Base-by-base conservation (phyloP, 148 eudicot species). In the Pharnaceum exiguum region DNA sequence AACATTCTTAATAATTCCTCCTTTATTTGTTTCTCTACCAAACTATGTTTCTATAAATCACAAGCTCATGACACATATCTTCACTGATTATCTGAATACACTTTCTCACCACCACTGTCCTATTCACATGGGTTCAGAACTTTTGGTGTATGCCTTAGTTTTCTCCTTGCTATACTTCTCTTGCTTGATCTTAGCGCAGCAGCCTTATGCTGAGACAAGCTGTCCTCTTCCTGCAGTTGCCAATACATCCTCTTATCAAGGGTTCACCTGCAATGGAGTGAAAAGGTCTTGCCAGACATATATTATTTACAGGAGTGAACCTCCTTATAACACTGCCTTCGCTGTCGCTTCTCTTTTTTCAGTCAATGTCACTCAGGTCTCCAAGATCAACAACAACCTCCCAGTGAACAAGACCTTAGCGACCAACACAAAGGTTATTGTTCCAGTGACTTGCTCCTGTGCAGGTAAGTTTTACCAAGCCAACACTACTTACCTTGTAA, bases 401-500 rank as follows among this genome's bases (percentile, higher is more conserved):
- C 13, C 83, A 0, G 46, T 39, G 22, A 64, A 57, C 17, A 43
- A 66, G 4, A 46, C 73, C 0, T 68, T 88, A 33, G 73, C 58
- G 0, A 57, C 79, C 2, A 55, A 74, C 55, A 72, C 71, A 10
- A 57, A 67, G 55, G 83, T 93, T 15, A 80, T 89, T 10, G 71
- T 93, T 43, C 95, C 99, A 1, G 71, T 86, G 9, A 76, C 42
- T 7, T 93, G 99, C 62, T 88, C 96, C 0, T 87, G 96, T 57
- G 55, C 90, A 5, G 85, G 95, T 35, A 59, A 65, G 43, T 76
- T 60, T 35, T 94, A 83, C 58, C 99, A 94, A 57, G 26, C 69
- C 2, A 94, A 89, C 66, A 73, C 82, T 23, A 65, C 79, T 12
- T 77, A 76, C 38, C 31, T 59, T 42, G 62, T 75, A 65, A 29